Percentiles rank a stretch among this genome's conserved stretches.
phyloP scores from a whole-genome alignment of 2,329 filamentous ascomycete genomes.

The Dactylellina leptospora region DNA sequence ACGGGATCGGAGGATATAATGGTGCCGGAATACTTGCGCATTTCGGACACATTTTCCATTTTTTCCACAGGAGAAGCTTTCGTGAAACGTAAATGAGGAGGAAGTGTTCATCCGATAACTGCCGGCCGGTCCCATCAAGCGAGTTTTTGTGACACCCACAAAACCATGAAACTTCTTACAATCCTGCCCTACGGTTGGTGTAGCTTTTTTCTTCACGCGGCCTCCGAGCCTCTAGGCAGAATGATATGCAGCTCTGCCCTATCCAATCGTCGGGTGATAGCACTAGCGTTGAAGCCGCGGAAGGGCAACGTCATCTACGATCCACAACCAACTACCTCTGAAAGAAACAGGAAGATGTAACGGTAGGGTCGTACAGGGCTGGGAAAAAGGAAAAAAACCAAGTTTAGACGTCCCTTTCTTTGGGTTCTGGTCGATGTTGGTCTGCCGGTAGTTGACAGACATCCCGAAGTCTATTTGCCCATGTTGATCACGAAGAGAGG shows the following conservation, averaged over 20 bases:
- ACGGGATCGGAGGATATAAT: no score
- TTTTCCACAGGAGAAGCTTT: not conserved
- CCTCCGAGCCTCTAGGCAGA: constrained; percentile 23
- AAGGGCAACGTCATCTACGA: constrained; percentile 44
- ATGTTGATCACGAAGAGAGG: constrained; percentile 24
- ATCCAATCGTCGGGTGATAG: not conserved
- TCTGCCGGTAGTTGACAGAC: constrained; percentile 38
- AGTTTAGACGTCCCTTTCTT: not conserved
- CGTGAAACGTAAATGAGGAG: not conserved
- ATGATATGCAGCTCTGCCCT: constrained; percentile 12
- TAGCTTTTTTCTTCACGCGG: no score
- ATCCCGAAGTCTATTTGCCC: not conserved
- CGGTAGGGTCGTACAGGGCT: constrained; percentile 44
- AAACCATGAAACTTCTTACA: no score
- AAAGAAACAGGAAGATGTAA: constrained; percentile 22
- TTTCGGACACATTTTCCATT: no score
- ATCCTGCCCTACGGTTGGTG: constrained; percentile 3
- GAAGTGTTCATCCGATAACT: constrained; percentile 18
- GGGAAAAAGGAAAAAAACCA: constrained; percentile 12
- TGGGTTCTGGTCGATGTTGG: not conserved
- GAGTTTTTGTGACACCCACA: constrained; percentile 30
- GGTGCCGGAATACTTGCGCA: no score
- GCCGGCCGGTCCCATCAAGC: constrained; percentile 6
- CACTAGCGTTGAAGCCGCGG: not conserved
- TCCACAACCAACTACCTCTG: not conserved